Evolutionary conservation across 768 basidiomycete genomes (phyloP), one percentile per base, ranked within the genome.

Genomic region (Daedalea quercina): DNA sequence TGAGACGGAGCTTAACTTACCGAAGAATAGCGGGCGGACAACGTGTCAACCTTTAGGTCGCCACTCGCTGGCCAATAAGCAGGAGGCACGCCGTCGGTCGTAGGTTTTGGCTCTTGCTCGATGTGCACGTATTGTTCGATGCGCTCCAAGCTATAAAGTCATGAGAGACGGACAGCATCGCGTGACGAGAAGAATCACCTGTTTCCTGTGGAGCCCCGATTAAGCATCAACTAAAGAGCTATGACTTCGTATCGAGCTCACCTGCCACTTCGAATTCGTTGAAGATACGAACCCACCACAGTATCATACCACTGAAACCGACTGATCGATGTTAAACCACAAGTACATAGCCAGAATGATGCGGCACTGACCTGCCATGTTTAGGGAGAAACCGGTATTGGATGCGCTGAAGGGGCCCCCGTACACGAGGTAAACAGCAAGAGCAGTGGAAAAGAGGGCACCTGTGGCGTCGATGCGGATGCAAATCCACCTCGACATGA

Each of bases 41-140:
- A 64, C 43, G 75, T 70, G 55, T 81, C 75, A 1, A 79, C 73
- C 3, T 63, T 59, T 24, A 82, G 64, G 6, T 70, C 64, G 2
- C 81, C 81, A n/a, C 76, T 76, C 1, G 80, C 70, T 9, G 81
- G 81, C 81, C 81, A 84, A 51, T 80, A 76, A 0, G 81, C 81
- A 9, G 81, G 80, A 1, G 81, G 81, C 22, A 71, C 62, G 2
- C 74, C 74, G 9, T 66, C 57, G 35, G 66, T 55, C 1, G 67
- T 69, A 1, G 72, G 56, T 51, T 67, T 63, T 0, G 70, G 69
- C 63, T 83, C 81, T 53, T 78, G 77, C 49, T 80, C 79, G 43
- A 80, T 77, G 19, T 70, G 66, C 26, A 81, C 61, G 60, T 81
- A 82, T 37, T 75, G 75, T 48, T 76, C 69, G 47, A 82, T 72